Evolutionary conservation across 2,329 filamentous ascomycete species (phyloP).

Genomic region (Exophiala mesophila): DNA sequence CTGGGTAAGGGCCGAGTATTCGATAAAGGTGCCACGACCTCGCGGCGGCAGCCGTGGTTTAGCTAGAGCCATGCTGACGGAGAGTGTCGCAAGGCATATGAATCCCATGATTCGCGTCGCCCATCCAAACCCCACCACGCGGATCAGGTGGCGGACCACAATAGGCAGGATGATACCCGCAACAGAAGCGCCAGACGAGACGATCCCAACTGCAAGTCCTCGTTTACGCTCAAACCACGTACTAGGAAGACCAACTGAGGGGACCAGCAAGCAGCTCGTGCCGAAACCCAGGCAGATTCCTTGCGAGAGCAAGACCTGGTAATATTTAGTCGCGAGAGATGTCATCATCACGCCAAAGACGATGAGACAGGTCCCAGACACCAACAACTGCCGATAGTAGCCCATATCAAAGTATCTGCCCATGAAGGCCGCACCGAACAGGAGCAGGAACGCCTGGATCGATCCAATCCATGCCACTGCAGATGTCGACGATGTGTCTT

Average conservation of each 20-base stretch:
- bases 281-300: conserved; percentile 52
- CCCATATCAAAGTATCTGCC: conserved; percentile 42
- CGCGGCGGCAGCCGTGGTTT: conserved; percentile 1
- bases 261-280: conserved; percentile 41
- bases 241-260: conserved; percentile 43
- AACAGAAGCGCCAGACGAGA: conserved; percentile 16
- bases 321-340: conserved; percentile 42
- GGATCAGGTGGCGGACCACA: conserved; percentile 44
- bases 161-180: conserved; percentile 26
- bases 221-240: conserved; percentile 48
- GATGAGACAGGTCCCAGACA: conserved; percentile 25
- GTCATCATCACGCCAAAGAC: conserved; percentile 37
- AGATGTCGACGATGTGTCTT: conserved; percentile 32
- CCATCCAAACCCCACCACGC: conserved; percentile 53
- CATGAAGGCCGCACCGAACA: conserved; percentile 39
- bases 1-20: conserved; percentile 1
- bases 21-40: not conserved
- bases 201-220: conserved; percentile 18
- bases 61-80: not conserved
- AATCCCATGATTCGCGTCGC: conserved; percentile 29
- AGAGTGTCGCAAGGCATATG: conserved; percentile 3
- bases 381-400: conserved; percentile 30
- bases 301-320: conserved; percentile 52
- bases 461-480: conserved; percentile 49
- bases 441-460: conserved; percentile 43